Evolutionary conservation across 768 basidiomycete species (phyloP), one percentile per base, ranked within the genome.

Genomic region (Suillus discolor): DNA sequence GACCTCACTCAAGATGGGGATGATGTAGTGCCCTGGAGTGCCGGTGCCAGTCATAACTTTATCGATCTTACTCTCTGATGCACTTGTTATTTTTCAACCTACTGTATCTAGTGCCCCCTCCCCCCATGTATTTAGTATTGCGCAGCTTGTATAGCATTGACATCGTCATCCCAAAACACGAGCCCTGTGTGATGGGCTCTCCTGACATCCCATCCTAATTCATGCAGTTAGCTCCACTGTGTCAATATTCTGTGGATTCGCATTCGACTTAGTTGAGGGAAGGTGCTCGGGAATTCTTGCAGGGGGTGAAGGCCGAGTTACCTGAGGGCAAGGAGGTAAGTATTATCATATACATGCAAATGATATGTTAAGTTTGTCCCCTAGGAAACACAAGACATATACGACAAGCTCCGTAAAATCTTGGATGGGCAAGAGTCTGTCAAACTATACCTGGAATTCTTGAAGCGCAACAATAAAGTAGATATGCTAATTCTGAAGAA

Each of bases 191-290:
- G n/a, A n/a, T n/a, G n/a, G n/a, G n/a, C n/a, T n/a, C n/a, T n/a
- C n/a, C n/a, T n/a, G n/a, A n/a, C n/a, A n/a, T n/a, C n/a, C n/a
- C n/a, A n/a, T n/a, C n/a, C n/a, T n/a, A n/a, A n/a, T n/a, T n/a
- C n/a, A n/a, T n/a, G n/a, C n/a, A n/a, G n/a, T n/a, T n/a, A n/a
- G n/a, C n/a, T n/a, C n/a, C n/a, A n/a, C n/a, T n/a, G n/a, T n/a
- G n/a, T n/a, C n/a, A n/a, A n/a, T n/a, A n/a, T n/a, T n/a, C n/a
- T n/a, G n/a, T n/a, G n/a, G n/a, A 75, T 88, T 98, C 74, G 95
- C 93, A 0, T 99, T 99, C 74, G 97, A 99, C 78, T 80, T 99
- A 57, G 92, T 91, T 16, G 97, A 98, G 78, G 94, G 96, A n/a
- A 42, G 97, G 94, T 0, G 87, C 92, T 4, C 95, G 97, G 75